phyloP scores from a whole-genome alignment of 2,329 filamentous ascomycete genomes.

The Fusarium coffeatum region DNA sequence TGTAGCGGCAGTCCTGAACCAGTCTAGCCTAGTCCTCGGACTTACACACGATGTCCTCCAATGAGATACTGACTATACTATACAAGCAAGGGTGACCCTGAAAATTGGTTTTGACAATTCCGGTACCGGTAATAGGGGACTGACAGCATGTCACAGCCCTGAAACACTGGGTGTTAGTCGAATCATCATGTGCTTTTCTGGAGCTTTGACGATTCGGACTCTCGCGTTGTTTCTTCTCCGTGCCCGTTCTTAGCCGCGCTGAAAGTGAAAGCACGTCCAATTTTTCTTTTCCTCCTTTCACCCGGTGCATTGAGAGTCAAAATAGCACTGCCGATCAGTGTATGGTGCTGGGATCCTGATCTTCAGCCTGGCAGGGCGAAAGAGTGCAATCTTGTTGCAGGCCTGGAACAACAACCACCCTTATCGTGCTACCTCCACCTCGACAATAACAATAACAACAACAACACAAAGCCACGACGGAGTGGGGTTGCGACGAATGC shows the following conservation, averaged over 20 bases:
- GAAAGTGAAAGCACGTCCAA: not conserved
- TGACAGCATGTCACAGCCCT: slow-evolving; percentile 29
- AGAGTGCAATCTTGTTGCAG: slow-evolving; percentile 10
- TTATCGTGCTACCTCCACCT: slow-evolving; percentile 5
- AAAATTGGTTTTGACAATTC: slow-evolving; percentile 28
- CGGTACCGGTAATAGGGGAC: slow-evolving; percentile 33
- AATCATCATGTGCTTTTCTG: slow-evolving; percentile 21
- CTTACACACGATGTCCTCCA: slow-evolving; percentile 6
- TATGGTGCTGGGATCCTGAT: not conserved
- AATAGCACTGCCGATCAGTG: slow-evolving; percentile 9
- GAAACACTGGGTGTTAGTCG: slow-evolving; percentile 40
- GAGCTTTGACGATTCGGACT: slow-evolving; percentile 12
- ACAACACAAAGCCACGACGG: not conserved
- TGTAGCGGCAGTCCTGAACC: slow-evolving; percentile 25
- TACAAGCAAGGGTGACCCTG: slow-evolving; percentile 28
- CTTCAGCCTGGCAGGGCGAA: slow-evolving; percentile 6
- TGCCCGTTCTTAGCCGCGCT: not conserved
- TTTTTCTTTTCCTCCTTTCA: slow-evolving; percentile 9
- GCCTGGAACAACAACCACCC: slow-evolving; percentile 34
- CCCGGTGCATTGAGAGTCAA: not conserved
- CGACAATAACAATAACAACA: not conserved
- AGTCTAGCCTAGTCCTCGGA: slow-evolving; percentile 11
- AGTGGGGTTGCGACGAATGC: not conserved
- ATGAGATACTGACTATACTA: slow-evolving; percentile 23
- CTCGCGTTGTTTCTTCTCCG: not conserved